These are phyloP conservation scores for Marasmius fiardii DNA, from an alignment of 1,284 basidiomycete genomes.

Conservation along the genomic window DNA sequence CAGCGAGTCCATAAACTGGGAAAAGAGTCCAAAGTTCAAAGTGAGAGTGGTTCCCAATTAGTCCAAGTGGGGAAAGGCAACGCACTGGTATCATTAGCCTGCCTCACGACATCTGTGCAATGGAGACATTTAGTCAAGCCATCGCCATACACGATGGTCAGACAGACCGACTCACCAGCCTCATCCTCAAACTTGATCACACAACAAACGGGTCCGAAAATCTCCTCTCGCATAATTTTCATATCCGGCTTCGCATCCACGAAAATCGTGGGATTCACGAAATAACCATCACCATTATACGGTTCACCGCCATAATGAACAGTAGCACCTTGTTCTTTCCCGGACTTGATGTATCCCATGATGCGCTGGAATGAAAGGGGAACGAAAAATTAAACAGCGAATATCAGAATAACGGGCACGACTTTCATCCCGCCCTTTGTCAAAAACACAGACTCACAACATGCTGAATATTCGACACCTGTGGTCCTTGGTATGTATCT, in stretches of 20 bases:
- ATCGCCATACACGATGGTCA: no score
- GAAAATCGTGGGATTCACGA: slow-evolving; percentile 82
- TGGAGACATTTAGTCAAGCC: no score
- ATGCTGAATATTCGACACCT: slow-evolving; percentile 72
- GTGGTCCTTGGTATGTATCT: slow-evolving; percentile 81
- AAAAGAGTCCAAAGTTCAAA: not conserved
- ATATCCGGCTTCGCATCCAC: slow-evolving; percentile 72
- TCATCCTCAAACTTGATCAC: slow-evolving; percentile 72
- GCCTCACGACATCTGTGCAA: slow-evolving; percentile 54
- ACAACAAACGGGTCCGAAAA: slow-evolving; percentile 85
- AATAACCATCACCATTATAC: slow-evolving; percentile 39
- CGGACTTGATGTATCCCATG: slow-evolving; percentile 86
- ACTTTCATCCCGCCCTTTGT: no score
- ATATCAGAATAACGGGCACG: no score
- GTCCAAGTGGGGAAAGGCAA: slow-evolving; percentile 24
- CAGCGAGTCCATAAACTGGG: slow-evolving; percentile 63
- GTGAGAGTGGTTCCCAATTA: not conserved
- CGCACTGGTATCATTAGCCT: slow-evolving; percentile 72
- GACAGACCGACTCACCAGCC: slow-evolving; percentile 29
- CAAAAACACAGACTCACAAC: slow-evolving; percentile 47
- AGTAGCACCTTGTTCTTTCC: slow-evolving; percentile 82
- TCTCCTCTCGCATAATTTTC: slow-evolving; percentile 88
- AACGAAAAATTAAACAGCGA: no score
- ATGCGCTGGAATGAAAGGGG: slow-evolving; percentile 48
- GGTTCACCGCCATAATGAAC: slow-evolving; percentile 80